Conservation (phyloP, 2,329 filamentous ascomycete genomes). For the Chaetoscypha palmicola region DNA sequence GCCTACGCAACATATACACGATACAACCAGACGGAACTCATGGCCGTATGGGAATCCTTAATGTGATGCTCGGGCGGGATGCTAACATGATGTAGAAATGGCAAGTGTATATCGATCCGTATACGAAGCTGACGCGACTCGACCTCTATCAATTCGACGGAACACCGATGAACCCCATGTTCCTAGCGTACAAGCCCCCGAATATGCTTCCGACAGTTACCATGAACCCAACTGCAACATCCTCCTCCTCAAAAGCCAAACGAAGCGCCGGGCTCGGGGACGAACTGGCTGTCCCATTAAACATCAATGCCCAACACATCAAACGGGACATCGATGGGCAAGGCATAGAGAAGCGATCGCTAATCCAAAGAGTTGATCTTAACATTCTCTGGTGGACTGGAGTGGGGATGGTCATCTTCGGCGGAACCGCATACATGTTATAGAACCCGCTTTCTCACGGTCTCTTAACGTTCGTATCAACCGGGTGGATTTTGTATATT, state of each 20-base stretch:
- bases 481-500: conserved; percentile 16
- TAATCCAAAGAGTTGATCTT: conserved; percentile 23
- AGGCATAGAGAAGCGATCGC: conserved; percentile 12
- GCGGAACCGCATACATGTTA: conserved; percentile 30
- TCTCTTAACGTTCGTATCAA: not conserved
- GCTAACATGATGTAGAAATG: conserved; percentile 28
- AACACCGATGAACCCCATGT: conserved; percentile 59
- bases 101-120: conserved; percentile 45
- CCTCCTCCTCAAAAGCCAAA: conserved; percentile 34
- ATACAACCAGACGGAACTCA: conserved; percentile 58
- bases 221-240: conserved; percentile 46
- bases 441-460: conserved; percentile 15
- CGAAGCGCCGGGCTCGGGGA: conserved; percentile 23
- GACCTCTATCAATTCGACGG: conserved; percentile 60
- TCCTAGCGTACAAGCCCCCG: conserved; percentile 54
- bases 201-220: conserved; percentile 64
- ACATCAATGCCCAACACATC: conserved; percentile 28
- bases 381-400: conserved; percentile 30
- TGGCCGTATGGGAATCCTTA: conserved; percentile 42
- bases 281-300: conserved; percentile 28
- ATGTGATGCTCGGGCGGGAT: too few relatives aligned
- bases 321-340: conserved; percentile 18
- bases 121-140: conserved; percentile 54
- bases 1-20: conserved; percentile 51
- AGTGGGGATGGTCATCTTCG: conserved; percentile 30